Percentiles rank a stretch among this genome's conserved stretches.
Conservation (phyloP, 352 stramenopile genomes). For the Globisporangium apiculatum region DNA sequence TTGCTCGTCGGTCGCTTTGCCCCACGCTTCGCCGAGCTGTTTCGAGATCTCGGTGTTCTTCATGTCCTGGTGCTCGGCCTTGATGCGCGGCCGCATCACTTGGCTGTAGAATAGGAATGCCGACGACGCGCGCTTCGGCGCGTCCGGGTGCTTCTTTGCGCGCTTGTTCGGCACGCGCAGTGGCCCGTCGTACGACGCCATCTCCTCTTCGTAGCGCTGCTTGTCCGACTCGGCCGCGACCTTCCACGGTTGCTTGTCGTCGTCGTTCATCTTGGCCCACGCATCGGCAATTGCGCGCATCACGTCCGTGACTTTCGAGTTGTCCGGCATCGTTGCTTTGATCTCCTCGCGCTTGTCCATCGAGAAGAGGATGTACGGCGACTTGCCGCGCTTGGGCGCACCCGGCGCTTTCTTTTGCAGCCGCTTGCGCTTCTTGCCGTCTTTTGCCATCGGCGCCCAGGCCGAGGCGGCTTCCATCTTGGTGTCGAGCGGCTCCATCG, state of each 20-base stretch:
- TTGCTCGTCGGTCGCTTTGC: conserved; percentile 86
- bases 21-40: conserved; percentile 90
- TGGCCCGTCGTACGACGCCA: conserved; percentile 88
- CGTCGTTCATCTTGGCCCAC: conserved; percentile 85
- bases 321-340: conserved; percentile 76
- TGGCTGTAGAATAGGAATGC: conserved; percentile 94
- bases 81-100: conserved; percentile 85
- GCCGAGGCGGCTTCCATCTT: conserved; percentile 21
- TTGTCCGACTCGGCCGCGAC: conserved; percentile 91
- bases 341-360: conserved; percentile 90
- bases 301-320: conserved; percentile 89
- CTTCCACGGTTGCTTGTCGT: conserved; percentile 92
- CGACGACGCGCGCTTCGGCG: conserved; percentile 91
- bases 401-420: conserved; percentile 87
- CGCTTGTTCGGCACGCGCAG: conserved; percentile 90
- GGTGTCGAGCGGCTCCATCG: conserved; percentile 62
- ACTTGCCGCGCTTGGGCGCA: conserved; percentile 87
- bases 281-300: conserved; percentile 89
- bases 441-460: conserved; percentile 63
- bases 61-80: conserved; percentile 91
- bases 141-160: conserved; percentile 92
- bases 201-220: conserved; percentile 92
- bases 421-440: conserved; percentile 86
- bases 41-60: conserved; percentile 96
- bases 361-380: conserved; percentile 90